Evolutionary conservation across 1,284 basidiomycete genomes (phyloP).

Genomic region (Ganoderma resinaceum): DNA sequence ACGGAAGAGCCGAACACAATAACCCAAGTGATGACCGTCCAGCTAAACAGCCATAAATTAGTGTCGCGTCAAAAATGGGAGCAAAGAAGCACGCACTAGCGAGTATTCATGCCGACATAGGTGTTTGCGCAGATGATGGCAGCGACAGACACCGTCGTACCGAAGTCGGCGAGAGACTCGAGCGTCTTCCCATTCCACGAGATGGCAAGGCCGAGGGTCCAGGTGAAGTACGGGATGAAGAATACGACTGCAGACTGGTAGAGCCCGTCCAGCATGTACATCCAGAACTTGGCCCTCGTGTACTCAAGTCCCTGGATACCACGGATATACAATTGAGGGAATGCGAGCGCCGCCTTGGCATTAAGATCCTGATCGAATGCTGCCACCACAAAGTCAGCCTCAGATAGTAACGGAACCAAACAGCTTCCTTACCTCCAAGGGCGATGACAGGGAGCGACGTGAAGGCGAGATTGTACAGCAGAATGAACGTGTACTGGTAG

Average conservation of each 20-base stretch:
- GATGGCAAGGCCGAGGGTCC: slow-evolving; percentile 65
- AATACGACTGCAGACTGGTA: slow-evolving; percentile 93
- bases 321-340: slow-evolving; percentile 93
- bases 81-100: slow-evolving; percentile 69
- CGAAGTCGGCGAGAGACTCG: slow-evolving; percentile 86
- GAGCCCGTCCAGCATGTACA: slow-evolving; percentile 93
- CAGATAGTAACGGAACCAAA: slow-evolving; percentile 1
- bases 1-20: slow-evolving; percentile 82
- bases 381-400: slow-evolving; percentile 38
- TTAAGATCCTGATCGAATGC: slow-evolving; percentile 98
- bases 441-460: slow-evolving; percentile 93
- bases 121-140: slow-evolving; percentile 90
- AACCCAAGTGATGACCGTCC: slow-evolving; percentile 88
- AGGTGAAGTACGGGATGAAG: slow-evolving; percentile 88
- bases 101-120: slow-evolving; percentile 88
- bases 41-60: slow-evolving; percentile 53
- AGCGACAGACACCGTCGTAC: slow-evolving; percentile 89
- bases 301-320: slow-evolving; percentile 95
- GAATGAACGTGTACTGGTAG: slow-evolving; percentile 94
- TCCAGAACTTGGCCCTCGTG: slow-evolving; percentile 91
- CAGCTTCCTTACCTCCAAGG: slow-evolving; percentile 72
- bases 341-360: slow-evolving; percentile 88
- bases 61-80: background rate
- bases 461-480: slow-evolving; percentile 92
- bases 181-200: slow-evolving; percentile 81